These are phyloP conservation scores for Metschnikowia matae DNA, from an alignment of 805 yeast genomes.

Conservation along the genomic window DNA sequence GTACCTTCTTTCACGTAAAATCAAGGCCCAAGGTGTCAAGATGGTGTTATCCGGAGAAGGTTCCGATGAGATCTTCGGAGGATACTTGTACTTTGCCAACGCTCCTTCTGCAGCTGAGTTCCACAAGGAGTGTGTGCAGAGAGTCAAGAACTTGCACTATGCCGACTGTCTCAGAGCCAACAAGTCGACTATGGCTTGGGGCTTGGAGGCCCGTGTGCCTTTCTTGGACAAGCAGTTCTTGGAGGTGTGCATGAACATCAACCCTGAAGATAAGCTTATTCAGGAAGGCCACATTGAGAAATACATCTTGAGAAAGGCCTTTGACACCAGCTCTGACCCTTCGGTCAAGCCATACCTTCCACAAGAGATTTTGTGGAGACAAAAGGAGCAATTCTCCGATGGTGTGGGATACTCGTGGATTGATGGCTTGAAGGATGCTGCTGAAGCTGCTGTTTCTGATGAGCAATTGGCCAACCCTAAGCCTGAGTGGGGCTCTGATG, in stretches of 20 bases:
- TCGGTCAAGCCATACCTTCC: constrained; percentile 82
- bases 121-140: constrained; percentile 91
- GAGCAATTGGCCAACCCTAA: constrained; percentile 89
- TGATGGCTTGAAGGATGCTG: constrained; percentile 94
- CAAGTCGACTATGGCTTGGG: constrained; percentile 99
- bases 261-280: constrained; percentile 89
- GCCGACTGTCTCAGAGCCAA: constrained; percentile 98
- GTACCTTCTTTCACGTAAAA: constrained; percentile 93
- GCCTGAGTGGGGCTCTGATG: constrained; percentile 92
- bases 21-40: constrained; percentile 99
- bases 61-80: constrained; percentile 98
- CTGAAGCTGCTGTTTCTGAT: constrained; percentile 80
- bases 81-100: constrained; percentile 93
- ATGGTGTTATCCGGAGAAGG: constrained; percentile 99
- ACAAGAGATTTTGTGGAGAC: constrained; percentile 97
- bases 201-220: constrained; percentile 98
- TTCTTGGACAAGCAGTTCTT: constrained; percentile 93
- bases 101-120: constrained; percentile 93
- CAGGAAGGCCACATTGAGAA: constrained; percentile 82
- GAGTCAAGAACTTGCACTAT: constrained; percentile 95
- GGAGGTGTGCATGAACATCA: constrained; percentile 89
- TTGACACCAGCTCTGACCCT: constrained; percentile 87
- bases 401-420: constrained; percentile 99
- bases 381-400: constrained; percentile 98
- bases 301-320: constrained; percentile 95